Conservation (phyloP, 2,329 filamentous ascomycete species). For the Cercospora sesami region DNA sequence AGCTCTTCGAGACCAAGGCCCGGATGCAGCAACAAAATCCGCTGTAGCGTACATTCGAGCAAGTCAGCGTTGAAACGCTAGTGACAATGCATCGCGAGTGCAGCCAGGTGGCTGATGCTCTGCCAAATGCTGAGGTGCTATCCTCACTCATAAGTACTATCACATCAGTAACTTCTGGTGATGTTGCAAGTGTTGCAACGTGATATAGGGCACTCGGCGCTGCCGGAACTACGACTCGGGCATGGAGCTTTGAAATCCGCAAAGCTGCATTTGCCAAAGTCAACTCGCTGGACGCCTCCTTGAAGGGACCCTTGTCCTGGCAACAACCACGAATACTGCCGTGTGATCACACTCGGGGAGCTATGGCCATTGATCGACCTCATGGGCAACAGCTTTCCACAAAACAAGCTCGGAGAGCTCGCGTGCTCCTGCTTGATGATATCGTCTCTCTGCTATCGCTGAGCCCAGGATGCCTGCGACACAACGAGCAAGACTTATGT, state of each 20-base stretch:
- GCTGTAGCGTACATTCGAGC: constrained; percentile 28
- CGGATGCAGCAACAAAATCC: constrained; percentile 17
- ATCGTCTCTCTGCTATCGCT: not conserved
- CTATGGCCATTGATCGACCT: not conserved
- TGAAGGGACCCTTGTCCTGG: not conserved
- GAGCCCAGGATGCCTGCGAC: not conserved
- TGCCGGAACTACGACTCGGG: not conserved
- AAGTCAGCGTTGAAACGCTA: constrained; percentile 25
- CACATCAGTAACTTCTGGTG: not conserved
- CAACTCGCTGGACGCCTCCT: not conserved
- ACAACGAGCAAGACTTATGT: not conserved
- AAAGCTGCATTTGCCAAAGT: not conserved
- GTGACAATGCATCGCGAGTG: not conserved
- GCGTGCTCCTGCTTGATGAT: not conserved
- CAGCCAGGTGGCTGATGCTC: not conserved
- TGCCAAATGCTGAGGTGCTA: not conserved
- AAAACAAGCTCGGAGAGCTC: not conserved
- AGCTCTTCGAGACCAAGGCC: constrained; percentile 55
- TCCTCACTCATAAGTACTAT: not conserved
- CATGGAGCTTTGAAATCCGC: not conserved
- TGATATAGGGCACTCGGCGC: not conserved
- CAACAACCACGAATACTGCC: constrained; percentile 1
- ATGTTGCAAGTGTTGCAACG: constrained; percentile 1
- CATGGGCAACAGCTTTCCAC: not conserved
- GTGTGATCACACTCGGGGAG: not conserved